Base-by-base conservation (phyloP, 2,329 filamentous ascomycete species). In the Fusarium dlaminii region DNA sequence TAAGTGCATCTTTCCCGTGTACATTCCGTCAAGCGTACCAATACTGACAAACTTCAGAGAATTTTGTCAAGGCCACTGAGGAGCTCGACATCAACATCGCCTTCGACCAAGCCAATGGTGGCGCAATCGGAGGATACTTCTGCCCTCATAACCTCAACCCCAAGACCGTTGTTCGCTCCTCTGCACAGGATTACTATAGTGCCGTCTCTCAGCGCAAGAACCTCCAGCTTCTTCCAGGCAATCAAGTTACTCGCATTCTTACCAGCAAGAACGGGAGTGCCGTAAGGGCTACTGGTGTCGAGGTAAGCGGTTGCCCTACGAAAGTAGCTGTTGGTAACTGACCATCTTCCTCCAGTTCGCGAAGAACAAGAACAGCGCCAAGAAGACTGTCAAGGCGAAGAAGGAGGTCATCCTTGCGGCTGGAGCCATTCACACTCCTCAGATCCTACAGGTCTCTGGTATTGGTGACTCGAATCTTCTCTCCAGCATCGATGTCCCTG, bases 401-500 rank as follows among this genome's bases (percentile, higher is more conserved):
- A 83, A 81, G 48, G 85, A 87, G 52, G 82, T 85, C 8, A 79
- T 87, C 20, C 63, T 87, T 9, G 81, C 83, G 1, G 84, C 84
- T 8, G 85, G 85, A 5, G 78, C 81, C 5, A 42, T 83, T 12
- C 80, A 83, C 72, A 86, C 79, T 24, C 86, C 80, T 39, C 83
- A 87, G 54, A 77, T 89, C 8, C 81, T 89, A 1, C 84, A 88
- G 70, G 79, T 86, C 5, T 88, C 86, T n/a, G 87, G 87, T 2
- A 82, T 89, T 13, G 87, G 87, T 0, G 79, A 81, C 10, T 72
- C 76, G 18, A 73, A 77, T 6, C 72, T 84, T 3, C 75, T 89
- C 11, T 58, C 78, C 1, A 70, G 71, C 10, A 78, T 84, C 22
- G 79, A 79, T 1, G 86, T 89, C n/a, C 70, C 80, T 0, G 73